Evolutionary conservation across 1,284 basidiomycete species (phyloP), one percentile per base, ranked within the genome.

Genomic region (Austropuccinia psidii): DNA sequence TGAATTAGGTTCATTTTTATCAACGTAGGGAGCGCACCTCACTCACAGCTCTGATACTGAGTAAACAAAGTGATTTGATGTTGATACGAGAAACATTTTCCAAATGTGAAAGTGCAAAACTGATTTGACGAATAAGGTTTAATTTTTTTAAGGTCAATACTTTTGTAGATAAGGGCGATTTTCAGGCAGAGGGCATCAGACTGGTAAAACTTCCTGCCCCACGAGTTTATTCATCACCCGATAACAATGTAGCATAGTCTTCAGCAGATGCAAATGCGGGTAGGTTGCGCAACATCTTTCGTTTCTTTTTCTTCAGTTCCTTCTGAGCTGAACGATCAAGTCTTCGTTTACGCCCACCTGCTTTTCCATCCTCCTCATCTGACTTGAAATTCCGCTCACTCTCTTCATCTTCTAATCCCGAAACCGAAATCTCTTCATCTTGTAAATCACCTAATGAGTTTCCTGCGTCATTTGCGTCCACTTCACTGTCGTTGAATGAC

Each of bases 211-310:
- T n/a, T n/a, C n/a, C n/a, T n/a, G n/a, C n/a, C n/a, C n/a, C n/a
- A n/a, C n/a, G n/a, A n/a, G n/a, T n/a, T n/a, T n/a, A n/a, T n/a
- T 35, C 89, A 17, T 80, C 83, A 74, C 89, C 89, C 79, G 95
- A 93, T 76, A 98, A 93, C 84, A 98, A 85, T 81, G 87, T 89
- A 60, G 90, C 90, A 79, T 96, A 98, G 77, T 97, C 95, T 76
- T 98, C 95, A 76, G 95, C 95, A 79, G 88, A 90, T 1, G 91
- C 95, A 79, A 98, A 97, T 35, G 88, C 90, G 1, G 93, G 93
- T 77, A 93, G 79, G 49, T 86, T 84, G 77, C 85, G 84, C 80
- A 88, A 81, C 82, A 89, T 90, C 83, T 89, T 90, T 79, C 87
- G 86, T 82, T 85, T 87, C 78, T 84, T 85, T 77, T 54, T 52